A percentile compares a stretch with the other conserved stretches of the same genome.
These are phyloP conservation scores for Aplosporella prunicola DNA, from an alignment of 2,329 filamentous ascomycete genomes.

Conservation along the genomic window DNA sequence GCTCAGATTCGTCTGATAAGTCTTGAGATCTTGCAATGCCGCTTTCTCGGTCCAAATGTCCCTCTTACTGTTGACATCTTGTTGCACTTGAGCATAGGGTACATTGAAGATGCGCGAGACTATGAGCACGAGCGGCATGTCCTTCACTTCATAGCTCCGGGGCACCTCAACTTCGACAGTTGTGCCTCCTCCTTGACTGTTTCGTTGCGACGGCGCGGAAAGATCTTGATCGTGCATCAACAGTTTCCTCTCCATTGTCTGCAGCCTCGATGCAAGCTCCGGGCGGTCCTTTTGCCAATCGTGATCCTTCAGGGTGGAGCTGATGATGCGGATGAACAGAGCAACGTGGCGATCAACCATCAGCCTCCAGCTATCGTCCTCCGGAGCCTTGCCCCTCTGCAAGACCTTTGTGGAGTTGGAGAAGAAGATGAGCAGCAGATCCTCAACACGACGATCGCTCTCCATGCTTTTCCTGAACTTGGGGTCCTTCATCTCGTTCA, in stretches of 20 bases:
- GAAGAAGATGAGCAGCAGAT: slow-evolving; percentile 91
- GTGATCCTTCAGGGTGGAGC: slow-evolving; percentile 68
- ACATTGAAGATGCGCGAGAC: slow-evolving; percentile 82
- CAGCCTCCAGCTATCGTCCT: slow-evolving; percentile 82
- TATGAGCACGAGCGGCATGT: slow-evolving; percentile 87
- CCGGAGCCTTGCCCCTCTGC: slow-evolving; percentile 62
- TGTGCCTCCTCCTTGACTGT: slow-evolving; percentile 49
- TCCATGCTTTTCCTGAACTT: slow-evolving; percentile 85
- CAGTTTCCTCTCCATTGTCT: slow-evolving; percentile 83
- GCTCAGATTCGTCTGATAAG: slow-evolving; percentile 82
- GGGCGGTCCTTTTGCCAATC: slow-evolving; percentile 78
- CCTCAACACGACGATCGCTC: slow-evolving; percentile 86
- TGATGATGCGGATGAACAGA: slow-evolving; percentile 81
- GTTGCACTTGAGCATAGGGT: slow-evolving; percentile 68
- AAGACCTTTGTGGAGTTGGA: slow-evolving; percentile 88
- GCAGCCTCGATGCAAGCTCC: slow-evolving; percentile 70
- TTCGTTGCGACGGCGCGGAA: slow-evolving; percentile 49
- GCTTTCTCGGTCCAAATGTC: slow-evolving; percentile 83
- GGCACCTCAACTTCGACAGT: slow-evolving; percentile 76
- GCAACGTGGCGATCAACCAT: slow-evolving; percentile 92
- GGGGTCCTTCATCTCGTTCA: slow-evolving; percentile 84
- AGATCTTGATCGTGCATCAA: slow-evolving; percentile 90
- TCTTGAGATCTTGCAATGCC: slow-evolving; percentile 82
- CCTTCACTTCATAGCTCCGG: slow-evolving; percentile 84
- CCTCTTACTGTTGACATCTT: slow-evolving; percentile 75